Base-by-base conservation (phyloP, 495 filamentous ascomycete species). In the Xylaria intraflava region DNA sequence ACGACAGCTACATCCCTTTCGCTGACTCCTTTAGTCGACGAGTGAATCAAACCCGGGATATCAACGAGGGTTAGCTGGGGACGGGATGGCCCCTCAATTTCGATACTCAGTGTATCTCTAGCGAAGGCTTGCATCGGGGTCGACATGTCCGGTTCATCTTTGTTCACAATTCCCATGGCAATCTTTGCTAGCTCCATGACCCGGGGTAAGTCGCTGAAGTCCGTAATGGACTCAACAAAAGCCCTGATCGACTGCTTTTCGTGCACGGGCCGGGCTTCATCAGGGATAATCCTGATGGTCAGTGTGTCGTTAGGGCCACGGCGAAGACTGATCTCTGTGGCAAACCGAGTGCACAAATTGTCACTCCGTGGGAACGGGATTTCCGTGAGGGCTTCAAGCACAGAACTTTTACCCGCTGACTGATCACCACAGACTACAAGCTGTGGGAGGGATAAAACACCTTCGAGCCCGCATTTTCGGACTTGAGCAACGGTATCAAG, bases 351-450 rank as follows among this genome's bases (percentile, higher is more conserved):
- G 51, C 75, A 78, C 0, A 80, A 60, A 50, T 60, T 74, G 38
- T 69, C 69, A 45, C 70, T 73, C 0, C 53, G 58, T 0, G 79
- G 78, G 56, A 86, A 85, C 2, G 74, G 65, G 14, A 86, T 72
- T 22, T 78, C 78, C 5, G 79, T 80, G 12, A 87, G 76, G 6
- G 78, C 81, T 51, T 86, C 82, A 0, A 86, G 69, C 2, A 86
- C 79, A 1, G 82, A 85, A 62, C 79, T 83, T 53, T 84, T 84
- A 3, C 81, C 81, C 27, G 72, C 70, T 1, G 75, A 81, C 48
- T 83, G 78, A 63, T 84, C 76, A 1, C 83, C 81, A 53, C 76
- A 83, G 2, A 87, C 80, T 19, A 84, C 72, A 9, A 85, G 61
- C 57, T 84, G 79, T 17, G 82, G 81, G 2, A 81, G 67, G 16